Base-by-base conservation (phyloP, 495 filamentous ascomycete genomes). In the Penicillium daleae region DNA sequence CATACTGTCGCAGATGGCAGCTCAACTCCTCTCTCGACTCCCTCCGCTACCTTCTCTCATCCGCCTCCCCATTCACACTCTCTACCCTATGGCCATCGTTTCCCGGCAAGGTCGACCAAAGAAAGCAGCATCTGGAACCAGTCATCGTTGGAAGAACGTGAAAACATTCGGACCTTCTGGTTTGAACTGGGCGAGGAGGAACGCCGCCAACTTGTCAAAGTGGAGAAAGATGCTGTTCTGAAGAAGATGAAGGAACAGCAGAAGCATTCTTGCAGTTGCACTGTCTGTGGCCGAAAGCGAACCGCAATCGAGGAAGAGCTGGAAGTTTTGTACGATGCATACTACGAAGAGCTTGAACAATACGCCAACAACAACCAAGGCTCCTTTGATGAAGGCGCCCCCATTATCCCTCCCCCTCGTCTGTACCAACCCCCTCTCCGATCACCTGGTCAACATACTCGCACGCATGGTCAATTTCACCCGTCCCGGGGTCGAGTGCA, bases 211-310 rank as follows among this genome's bases (percentile, higher is more conserved):
- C 80, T 99, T 40, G 93, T 99, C 64, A 97, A 97, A 74, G 93
- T 99, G 12, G 95, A 99, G 77, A 99, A 99, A 73, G 93, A 98
- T 77, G 95, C 96, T 6, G 95, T 99, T 1, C 77, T 99, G 56
- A 91, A 91, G 66, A 99, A 99, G 79, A 99, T 99, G 95, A 99
- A 99, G 79, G 96, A 99, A 74, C 95, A 99, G 77, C 95, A 99
- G 74, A 98, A 97, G 76, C 95, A 98, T 71, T 98, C 95, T 4
- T 99, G 95, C 78, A 97, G 93, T 71, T 99, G 95, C 69, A 96
- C 91, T 6, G 93, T 98, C 40, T 99, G 95, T 79, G 95, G 95
- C 54, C 86, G 95, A 64, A 99, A 98, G 77, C 87, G 95, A 49
- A 97, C 91, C 8, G 95, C 95, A 9, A 99, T 99, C 68, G 95